Conservation (phyloP, 495 filamentous ascomycete genomes). For the Podospora conica region DNA sequence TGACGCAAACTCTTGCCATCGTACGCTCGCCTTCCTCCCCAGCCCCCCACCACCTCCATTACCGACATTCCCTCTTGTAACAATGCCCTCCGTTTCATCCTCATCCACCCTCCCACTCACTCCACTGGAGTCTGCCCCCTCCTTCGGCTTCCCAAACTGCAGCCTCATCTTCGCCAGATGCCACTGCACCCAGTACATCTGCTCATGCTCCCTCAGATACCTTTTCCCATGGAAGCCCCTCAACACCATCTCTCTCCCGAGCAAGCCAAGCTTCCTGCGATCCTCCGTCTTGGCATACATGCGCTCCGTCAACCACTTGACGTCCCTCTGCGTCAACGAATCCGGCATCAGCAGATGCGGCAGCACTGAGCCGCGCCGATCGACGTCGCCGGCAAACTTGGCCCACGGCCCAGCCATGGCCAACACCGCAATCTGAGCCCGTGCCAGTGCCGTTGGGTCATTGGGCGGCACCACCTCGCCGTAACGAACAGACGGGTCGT, state of each 20-base stretch:
- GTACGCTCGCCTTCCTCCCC: background rate
- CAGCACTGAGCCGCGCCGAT: constrained; percentile 12
- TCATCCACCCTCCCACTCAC: background rate
- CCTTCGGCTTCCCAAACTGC: background rate
- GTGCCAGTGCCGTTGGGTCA: constrained; percentile 51
- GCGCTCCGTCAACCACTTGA: constrained; percentile 47
- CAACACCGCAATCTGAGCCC: constrained; percentile 57
- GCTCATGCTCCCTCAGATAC: constrained; percentile 62
- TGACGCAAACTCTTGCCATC: background rate
- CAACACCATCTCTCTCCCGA: constrained; percentile 53
- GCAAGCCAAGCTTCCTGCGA: constrained; percentile 55
- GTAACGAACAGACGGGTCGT: constrained; percentile 49
- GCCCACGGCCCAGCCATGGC: constrained; percentile 57
- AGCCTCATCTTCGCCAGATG: constrained; percentile 17
- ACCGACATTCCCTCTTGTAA: background rate
- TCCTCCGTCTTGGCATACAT: constrained; percentile 59
- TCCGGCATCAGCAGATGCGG: constrained; percentile 37
- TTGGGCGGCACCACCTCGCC: constrained; percentile 60
- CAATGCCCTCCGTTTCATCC: background rate
- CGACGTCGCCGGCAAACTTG: constrained; percentile 17
- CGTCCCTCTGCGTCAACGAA: constrained; percentile 46
- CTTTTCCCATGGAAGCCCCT: constrained; percentile 56
- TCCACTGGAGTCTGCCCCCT: background rate
- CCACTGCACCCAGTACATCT: constrained; percentile 57
- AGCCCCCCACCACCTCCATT: background rate